Conservation (phyloP, 2,329 filamentous ascomycete genomes). For the Microdochium paspali region DNA sequence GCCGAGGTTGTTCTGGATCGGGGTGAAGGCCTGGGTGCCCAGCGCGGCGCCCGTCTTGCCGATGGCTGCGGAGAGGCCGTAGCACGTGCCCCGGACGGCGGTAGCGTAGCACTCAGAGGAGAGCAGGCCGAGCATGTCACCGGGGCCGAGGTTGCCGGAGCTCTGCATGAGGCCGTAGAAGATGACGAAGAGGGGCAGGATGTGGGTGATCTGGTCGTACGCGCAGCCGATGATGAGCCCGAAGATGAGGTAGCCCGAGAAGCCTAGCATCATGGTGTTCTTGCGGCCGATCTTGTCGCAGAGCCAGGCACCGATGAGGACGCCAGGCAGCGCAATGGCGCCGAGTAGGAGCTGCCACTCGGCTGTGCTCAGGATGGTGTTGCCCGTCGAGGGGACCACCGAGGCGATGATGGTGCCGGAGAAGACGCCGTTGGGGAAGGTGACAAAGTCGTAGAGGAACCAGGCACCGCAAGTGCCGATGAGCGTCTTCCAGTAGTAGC, state of each 20-base stretch:
- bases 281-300: conserved; percentile 38
- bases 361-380: conserved; percentile 12
- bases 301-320: conserved; percentile 36
- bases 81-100: conserved; percentile 39
- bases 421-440: conserved; percentile 11
- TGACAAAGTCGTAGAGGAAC: conserved; percentile 32
- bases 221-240: conserved; percentile 40
- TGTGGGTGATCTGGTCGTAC: conserved; percentile 35
- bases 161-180: conserved; percentile 42
- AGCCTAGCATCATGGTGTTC: conserved; percentile 40
- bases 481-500: conserved; percentile 45
- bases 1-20: too few relatives aligned
- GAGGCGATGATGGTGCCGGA: conserved; percentile 27
- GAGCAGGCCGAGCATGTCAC: conserved; percentile 38
- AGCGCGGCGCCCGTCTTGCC: conserved; percentile 42
- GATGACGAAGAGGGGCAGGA: conserved; percentile 39
- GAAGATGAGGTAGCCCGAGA: conserved; percentile 38
- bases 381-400: conserved; percentile 10
- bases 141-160: conserved; percentile 38
- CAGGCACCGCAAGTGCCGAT: conserved; percentile 44
- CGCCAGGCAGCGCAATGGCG: conserved; percentile 34
- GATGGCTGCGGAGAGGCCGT: conserved; percentile 39
- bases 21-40: too few relatives aligned
- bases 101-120: conserved; percentile 42
- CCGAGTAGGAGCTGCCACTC: conserved; percentile 24